phyloP scores from a whole-genome alignment of 805 yeast genomes.

The Cyberlindnera xylosilytica region DNA sequence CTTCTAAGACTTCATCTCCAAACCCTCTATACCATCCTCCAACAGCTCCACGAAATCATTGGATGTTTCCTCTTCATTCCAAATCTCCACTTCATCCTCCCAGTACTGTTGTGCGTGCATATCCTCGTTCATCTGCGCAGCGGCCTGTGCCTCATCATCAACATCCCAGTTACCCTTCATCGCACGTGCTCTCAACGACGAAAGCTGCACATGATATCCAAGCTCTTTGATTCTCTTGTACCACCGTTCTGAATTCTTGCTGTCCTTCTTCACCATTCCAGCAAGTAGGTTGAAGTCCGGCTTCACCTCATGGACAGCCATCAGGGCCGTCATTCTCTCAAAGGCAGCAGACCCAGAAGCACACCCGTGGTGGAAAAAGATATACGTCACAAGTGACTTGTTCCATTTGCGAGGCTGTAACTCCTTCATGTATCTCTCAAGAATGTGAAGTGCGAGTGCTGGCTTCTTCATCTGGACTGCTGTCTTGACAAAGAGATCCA shows the following conservation, averaged over 20 bases:
- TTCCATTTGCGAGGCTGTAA: conserved; percentile 4
- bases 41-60: too few species aligned
- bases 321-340: conserved; percentile 7
- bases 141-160: not conserved
- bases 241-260: conserved; percentile 12
- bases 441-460: conserved; percentile 15
- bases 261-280: conserved; percentile 13
- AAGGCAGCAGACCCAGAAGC: conserved; percentile 6
- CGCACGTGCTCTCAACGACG: conserved; percentile 6
- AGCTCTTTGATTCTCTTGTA: conserved; percentile 8
- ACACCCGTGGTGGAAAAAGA: conserved; percentile 16
- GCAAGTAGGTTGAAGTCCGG: conserved; percentile 18
- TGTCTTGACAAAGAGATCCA: conserved; percentile 17
- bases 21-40: too few species aligned
- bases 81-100: conserved; percentile 6
- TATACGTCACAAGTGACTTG: conserved; percentile 7
- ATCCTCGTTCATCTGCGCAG: conserved; percentile 5
- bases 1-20: too few species aligned
- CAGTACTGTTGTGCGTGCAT: conserved; percentile 2
- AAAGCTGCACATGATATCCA: conserved; percentile 7
- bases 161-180: conserved; percentile 9
- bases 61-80: not conserved
- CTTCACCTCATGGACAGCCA: conserved; percentile 10
- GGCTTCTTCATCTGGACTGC: conserved; percentile 12
- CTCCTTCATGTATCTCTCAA: conserved; percentile 11